Percentiles rank a stretch among this genome's conserved stretches.
Evolutionary conservation across 805 yeast species (phyloP).

Genomic region (Metschnikowia arizonensis): DNA sequence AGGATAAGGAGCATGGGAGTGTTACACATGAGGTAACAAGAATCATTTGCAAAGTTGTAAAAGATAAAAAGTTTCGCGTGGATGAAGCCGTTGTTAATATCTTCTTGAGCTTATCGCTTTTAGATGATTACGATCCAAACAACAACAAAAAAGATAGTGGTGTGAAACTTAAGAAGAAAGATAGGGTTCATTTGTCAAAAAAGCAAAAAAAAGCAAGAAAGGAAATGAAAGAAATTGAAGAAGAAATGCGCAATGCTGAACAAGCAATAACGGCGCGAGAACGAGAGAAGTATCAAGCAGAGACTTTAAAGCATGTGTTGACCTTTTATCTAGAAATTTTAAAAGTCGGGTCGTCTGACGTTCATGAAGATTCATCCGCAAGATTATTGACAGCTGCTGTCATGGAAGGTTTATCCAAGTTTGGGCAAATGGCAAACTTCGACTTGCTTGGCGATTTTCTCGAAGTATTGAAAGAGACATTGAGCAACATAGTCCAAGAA

Average conservation of each 20-base stretch:
- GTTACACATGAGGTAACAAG: conserved; percentile 71
- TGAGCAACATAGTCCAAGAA: conserved; percentile 48
- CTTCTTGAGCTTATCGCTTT: conserved; percentile 60
- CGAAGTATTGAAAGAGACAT: conserved; percentile 81
- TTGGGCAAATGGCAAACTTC: conserved; percentile 88
- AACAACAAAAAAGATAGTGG: conserved; percentile 37
- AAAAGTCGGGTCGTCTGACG: conserved; percentile 37
- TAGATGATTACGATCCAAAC: conserved; percentile 71
- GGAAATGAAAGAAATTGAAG: conserved; percentile 82
- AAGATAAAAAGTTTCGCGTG: conserved; percentile 69
- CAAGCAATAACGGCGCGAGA: conserved; percentile 83
- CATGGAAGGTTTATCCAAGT: conserved; percentile 84
- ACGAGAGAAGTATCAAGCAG: conserved; percentile 80
- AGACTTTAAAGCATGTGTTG: conserved; percentile 69
- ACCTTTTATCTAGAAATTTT: conserved; percentile 74
- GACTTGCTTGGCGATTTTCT: conserved; percentile 91
- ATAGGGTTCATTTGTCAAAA: conserved; percentile 86
- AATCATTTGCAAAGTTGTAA: conserved; percentile 63
- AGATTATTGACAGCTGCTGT: conserved; percentile 69
- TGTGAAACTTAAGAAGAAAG: conserved; percentile 69
- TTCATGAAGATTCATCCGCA: conserved; percentile 44
- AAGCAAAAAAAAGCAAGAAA: conserved; percentile 83
- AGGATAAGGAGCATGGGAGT: conserved; percentile 76
- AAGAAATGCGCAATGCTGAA: conserved; percentile 84
- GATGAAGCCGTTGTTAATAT: conserved; percentile 79